Conservation (phyloP, 2,329 filamentous ascomycete genomes). For the Chrysoporthe puriensis region DNA sequence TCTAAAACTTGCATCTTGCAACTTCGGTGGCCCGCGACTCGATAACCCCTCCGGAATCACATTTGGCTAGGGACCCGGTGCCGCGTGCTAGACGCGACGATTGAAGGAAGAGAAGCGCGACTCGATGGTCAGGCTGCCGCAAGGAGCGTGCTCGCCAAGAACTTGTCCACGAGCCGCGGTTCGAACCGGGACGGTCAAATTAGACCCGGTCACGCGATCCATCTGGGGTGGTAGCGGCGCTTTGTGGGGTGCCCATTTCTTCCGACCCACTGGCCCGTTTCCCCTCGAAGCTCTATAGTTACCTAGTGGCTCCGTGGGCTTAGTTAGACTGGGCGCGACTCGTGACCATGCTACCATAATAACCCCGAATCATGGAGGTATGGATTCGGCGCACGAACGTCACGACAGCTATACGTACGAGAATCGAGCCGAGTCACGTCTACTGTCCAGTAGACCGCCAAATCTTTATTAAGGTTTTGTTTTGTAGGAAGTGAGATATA, state of each 20-base stretch:
- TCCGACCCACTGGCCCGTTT: not conserved
- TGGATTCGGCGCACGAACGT: not conserved
- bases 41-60: not conserved
- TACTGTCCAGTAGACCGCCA: not conserved
- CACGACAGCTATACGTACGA: not conserved
- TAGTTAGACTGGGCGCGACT: not conserved
- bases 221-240: not conserved
- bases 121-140: not conserved
- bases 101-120: constrained; percentile 5
- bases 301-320: too few relatives aligned
- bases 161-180: not conserved
- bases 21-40: not conserved
- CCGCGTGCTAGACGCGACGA: not conserved
- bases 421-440: not conserved
- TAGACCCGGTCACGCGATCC: not conserved
- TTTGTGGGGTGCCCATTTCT: not conserved
- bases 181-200: not conserved
- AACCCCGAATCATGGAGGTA: not conserved
- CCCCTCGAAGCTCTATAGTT: not conserved
- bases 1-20: constrained; percentile 11
- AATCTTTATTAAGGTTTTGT: not conserved
- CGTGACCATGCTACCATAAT: not conserved
- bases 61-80: not conserved
- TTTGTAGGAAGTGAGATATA: not conserved
- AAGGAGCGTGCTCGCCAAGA: not conserved